These are phyloP conservation scores for Pinus taeda DNA, from an alignment of 75 land plant genomes.

Conservation along the genomic window DNA sequence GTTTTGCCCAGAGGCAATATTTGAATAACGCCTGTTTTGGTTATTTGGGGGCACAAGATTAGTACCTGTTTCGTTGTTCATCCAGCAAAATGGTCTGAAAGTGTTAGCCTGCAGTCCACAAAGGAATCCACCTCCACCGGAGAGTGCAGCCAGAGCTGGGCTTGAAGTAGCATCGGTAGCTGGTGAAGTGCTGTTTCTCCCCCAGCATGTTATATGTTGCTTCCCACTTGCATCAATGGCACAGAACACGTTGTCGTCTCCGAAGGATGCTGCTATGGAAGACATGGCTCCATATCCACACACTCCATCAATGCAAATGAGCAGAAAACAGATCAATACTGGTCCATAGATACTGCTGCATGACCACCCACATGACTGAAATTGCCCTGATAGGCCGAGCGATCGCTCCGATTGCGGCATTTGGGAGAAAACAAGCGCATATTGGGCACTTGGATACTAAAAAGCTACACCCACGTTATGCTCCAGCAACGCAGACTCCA, in stretches of 20 bases:
- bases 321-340: no score
- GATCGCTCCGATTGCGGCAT: no score
- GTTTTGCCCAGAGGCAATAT: constrained; percentile 48
- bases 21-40: constrained; percentile 25
- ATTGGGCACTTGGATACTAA: no score
- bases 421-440: no score
- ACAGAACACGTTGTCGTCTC: constrained; percentile 38
- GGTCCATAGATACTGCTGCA: no score
- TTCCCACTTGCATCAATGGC: constrained; percentile 66
- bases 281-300: constrained; percentile 40
- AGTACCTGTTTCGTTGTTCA: constrained; percentile 18
- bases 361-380: no score
- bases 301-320: no score
- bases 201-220: constrained; percentile 63
- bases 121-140: constrained; percentile 63
- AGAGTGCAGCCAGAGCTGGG: constrained; percentile 39
- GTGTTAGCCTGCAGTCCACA: constrained; percentile 51
- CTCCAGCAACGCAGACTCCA: no score
- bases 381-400: no score
- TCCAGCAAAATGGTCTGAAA: constrained; percentile 58
- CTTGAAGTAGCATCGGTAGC: constrained; percentile 14
- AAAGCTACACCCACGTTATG: no score
- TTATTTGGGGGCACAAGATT: constrained; percentile 40
- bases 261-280: constrained; percentile 64
- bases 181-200: constrained; percentile 18